Base-by-base conservation (phyloP, 768 basidiomycete genomes). In the Sporobolomyces pararoseus region DNA sequence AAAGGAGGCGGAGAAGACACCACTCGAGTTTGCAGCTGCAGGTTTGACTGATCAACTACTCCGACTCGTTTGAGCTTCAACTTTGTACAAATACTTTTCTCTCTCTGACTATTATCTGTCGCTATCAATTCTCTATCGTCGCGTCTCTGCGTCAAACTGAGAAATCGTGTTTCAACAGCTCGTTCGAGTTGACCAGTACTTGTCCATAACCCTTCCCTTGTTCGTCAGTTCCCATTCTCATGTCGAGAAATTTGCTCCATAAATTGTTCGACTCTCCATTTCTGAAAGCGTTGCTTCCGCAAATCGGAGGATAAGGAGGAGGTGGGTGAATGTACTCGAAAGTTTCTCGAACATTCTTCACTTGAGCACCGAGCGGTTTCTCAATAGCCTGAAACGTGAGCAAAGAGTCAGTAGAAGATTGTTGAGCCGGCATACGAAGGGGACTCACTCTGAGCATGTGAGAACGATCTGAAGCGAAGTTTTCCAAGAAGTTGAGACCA, bases 381-480 rank as follows among this genome's bases (percentile, higher is more conserved):
- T n/a, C n/a, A n/a, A n/a, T n/a, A n/a, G n/a, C n/a, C n/a, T n/a
- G n/a, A n/a, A n/a, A n/a, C n/a, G n/a, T n/a, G n/a, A n/a, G n/a
- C n/a, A n/a, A 50, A 39, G 47, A 21, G 37, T n/a, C 54, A 7
- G 16, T 19, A 23, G 7, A 5, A 27, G 21, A 3, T 17, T 0
- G 14, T 21, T 0, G 14, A 61, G 14, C 6, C 46, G 21, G 13
- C 13, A 21, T 7, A 32, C 23, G 16, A 34, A 35, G 34, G 17
- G n/a, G 34, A 16, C 23, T 5, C 25, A 58, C 27, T 47, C 21
- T 13, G 2, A 72, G 58, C 74, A 75, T 75, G 39, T 75, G 74
- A 13, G 68, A 70, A 5, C 74, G 64, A 51, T 72, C 71, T 0
- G 71, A 72, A 14, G 74, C 74, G 25, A 75, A 75, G 37, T 70